These are phyloP conservation scores for Candida piceae DNA, from an alignment of 805 yeast species.

Conservation along the genomic window DNA sequence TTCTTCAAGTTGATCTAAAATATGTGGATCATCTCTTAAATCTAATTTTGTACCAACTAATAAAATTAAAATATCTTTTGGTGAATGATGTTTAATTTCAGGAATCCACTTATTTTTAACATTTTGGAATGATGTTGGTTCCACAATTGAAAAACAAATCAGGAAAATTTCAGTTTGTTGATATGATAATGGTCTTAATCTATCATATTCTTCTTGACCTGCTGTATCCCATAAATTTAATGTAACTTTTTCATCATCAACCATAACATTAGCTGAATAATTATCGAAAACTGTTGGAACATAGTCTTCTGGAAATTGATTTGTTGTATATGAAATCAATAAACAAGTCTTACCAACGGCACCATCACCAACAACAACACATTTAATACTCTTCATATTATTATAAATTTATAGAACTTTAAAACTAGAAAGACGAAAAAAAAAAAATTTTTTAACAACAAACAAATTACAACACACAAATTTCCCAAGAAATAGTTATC, in stretches of 20 bases:
- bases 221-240: slow-evolving; percentile 95
- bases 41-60: slow-evolving; percentile 88
- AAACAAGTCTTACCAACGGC: slow-evolving; percentile 94
- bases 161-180: slow-evolving; percentile 90
- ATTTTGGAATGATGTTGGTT: slow-evolving; percentile 75
- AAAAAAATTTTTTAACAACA: too few relatives aligned
- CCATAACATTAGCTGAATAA: slow-evolving; percentile 80
- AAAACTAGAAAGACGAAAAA: too few relatives aligned
- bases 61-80: slow-evolving; percentile 60
- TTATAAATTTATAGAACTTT: too few relatives aligned
- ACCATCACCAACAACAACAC: slow-evolving; percentile 94
- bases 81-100: slow-evolving; percentile 80
- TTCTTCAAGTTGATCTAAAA: slow-evolving; percentile 62
- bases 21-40: slow-evolving; percentile 74
- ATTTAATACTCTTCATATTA: slow-evolving; percentile 48
- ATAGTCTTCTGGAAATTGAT: slow-evolving; percentile 89
- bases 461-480: too few relatives aligned
- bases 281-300: slow-evolving; percentile 94
- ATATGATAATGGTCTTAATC: slow-evolving; percentile 82
- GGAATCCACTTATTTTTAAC: slow-evolving; percentile 82
- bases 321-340: slow-evolving; percentile 83
- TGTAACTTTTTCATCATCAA: slow-evolving; percentile 76
- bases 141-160: slow-evolving; percentile 79
- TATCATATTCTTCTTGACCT: slow-evolving; percentile 88
- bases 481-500: too few relatives aligned